phyloP scores from a whole-genome alignment of 805 yeast genomes.

The Ogataea sp. region DNA sequence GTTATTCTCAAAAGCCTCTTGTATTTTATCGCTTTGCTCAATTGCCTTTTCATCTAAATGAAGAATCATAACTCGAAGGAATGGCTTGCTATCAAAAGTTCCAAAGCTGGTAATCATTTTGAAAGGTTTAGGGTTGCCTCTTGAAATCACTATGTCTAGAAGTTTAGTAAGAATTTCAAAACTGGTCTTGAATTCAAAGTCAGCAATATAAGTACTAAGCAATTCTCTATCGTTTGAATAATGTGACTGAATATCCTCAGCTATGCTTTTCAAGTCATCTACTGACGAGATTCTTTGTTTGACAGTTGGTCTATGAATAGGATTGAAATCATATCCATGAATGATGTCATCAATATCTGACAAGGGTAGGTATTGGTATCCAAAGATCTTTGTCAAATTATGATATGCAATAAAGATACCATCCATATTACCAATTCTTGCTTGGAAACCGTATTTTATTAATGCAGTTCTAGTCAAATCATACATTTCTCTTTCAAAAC shows the following conservation, averaged over 20 bases:
- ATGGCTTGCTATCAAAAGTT: background rate
- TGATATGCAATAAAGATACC: conserved; percentile 93
- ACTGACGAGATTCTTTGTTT: conserved; percentile 9
- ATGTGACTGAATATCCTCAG: conserved; percentile 18
- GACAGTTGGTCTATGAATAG: conserved; percentile 6
- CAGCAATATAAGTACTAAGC: conserved; percentile 47
- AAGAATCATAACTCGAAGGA: conserved; percentile 9
- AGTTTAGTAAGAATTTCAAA: conserved; percentile 42
- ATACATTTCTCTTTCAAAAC: conserved; percentile 71
- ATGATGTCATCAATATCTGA: conserved; percentile 57
- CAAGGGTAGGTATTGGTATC: conserved; percentile 82
- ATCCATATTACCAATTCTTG: conserved; percentile 93
- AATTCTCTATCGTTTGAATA: conserved; percentile 25
- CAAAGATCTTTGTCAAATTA: conserved; percentile 72
- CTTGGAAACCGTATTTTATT: conserved; percentile 83
- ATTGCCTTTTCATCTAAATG: conserved; percentile 9
- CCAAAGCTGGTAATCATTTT: conserved; percentile 23
- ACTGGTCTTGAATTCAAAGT: conserved; percentile 58
- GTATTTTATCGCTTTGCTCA: conserved; percentile 3
- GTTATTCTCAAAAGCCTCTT: background rate
- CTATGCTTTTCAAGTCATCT: conserved; percentile 13
- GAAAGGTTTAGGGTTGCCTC: conserved; percentile 26
- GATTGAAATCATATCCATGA: conserved; percentile 31
- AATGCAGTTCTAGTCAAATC: conserved; percentile 73
- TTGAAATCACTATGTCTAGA: conserved; percentile 28